Base-by-base conservation (phyloP, 495 filamentous ascomycete species). In the Penicillium verhagenii region DNA sequence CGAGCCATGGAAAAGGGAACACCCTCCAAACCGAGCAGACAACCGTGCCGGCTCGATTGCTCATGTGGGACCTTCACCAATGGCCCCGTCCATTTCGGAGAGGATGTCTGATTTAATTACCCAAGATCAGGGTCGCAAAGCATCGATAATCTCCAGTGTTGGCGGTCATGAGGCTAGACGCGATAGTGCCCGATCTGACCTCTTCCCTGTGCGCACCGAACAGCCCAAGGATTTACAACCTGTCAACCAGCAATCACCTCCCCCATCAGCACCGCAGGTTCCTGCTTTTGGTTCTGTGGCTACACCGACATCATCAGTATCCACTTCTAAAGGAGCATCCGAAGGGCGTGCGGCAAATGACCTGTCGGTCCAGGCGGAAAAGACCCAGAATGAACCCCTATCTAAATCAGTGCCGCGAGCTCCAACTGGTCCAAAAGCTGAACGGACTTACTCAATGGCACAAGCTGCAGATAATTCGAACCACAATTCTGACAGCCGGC, bases 201-300 rank as follows among this genome's bases (percentile, higher is more conserved):
- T 65, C 19, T 51, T 16, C 19, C 19, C 68, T 7, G 58, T 71
- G 20, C 76, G 74, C 24, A 58, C 57, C 19, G 80, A 80, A 56
- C 55, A 63, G 6, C 55, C 64, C 11, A 73, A 72, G 58, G 78
- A 80, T 13, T 63, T 71, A 47, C 68, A 59, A 26, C 61, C 68
- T 18, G 68, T 59, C 49, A 52, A 60, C 48, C 72, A 76, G 53
- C 59, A 73, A 21, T 78, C 88, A 19, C 86, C 90, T 10, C 90
- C 90, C 16, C 88, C 89, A n/a, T 76, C 88, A 45, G 86, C 87
- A 33, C 89, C 90, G 11, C 86, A 89, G 28, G 90, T 92, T 3
- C 90, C 90, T 16, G 87, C 89, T 2, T 93, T 95, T 75, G 89
- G 89, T 10, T 88, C 86, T 11, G 62, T 78, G 1, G 60, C 66